Evolutionary conservation across 202 grass and related monocot genomes (phyloP), one percentile per base, ranked within the genome.

Genomic region (Elaeis oleifera): DNA sequence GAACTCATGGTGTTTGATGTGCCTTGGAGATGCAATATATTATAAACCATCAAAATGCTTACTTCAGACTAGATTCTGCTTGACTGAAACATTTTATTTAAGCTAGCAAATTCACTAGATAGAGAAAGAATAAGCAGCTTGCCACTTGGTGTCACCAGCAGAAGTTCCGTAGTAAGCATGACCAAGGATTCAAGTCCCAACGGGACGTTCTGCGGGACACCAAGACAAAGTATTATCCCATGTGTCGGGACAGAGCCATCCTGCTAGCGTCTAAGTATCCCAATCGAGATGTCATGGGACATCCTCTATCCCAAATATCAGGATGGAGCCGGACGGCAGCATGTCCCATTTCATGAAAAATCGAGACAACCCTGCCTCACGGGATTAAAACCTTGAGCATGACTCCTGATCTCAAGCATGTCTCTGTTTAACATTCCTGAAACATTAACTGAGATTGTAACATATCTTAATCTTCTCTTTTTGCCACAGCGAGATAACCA

Each of bases 1-100:
- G 56, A 79, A 67, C 36, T 80, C 74, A 58, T 96, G 92, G 87
- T 63, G 71, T 44, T 75, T 96, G 77, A 79, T 89, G 71, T 87
- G 87, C 15, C 74, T 96, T 59, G 92, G 84, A 81, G 84, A 84
- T 63, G 78, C 87, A 81, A 90, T 60, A 70, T 96, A 96, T 81
- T 96, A 96, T 79, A 89, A 97, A 50, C 74, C 79, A 60, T 71
- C 80, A 65, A 97, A 89, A 72, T 87, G 87, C 39, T 71, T 97
- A 53, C 75, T 91, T 63, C 92, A 97, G 79, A 87, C 54, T 48
- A 87, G 92, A 15, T 97, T 97, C 81, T 79, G 74, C 61, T 79
- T 67, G 18, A 79, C 62, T 49, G 87, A 91, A 49, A 97, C 85
- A 61, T 74, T 77, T 85, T 97, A 56, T 69, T 77, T 39, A 87